These are phyloP conservation scores for Eucalyptus decipiens DNA, from an alignment of 345 rosid genomes.

Conservation along the genomic window DNA sequence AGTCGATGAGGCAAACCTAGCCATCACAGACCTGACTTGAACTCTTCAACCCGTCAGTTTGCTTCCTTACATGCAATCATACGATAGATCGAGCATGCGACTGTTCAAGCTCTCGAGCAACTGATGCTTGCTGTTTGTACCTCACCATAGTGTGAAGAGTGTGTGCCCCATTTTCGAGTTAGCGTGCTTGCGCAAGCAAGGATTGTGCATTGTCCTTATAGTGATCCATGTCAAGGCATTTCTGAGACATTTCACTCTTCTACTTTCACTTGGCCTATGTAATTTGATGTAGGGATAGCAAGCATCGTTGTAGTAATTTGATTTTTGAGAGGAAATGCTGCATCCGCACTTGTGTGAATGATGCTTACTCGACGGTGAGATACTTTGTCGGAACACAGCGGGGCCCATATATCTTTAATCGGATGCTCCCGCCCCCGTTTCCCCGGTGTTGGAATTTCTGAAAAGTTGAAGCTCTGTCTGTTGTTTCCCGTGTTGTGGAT, in stretches of 20 bases:
- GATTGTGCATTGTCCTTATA: background rate
- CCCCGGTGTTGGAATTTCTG: background rate
- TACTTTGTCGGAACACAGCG: background rate
- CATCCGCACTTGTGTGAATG: background rate
- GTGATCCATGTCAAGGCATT: background rate
- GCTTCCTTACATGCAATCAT: constrained; percentile 12
- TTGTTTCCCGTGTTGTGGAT: background rate
- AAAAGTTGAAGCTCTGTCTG: background rate
- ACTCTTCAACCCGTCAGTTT: constrained; percentile 37
- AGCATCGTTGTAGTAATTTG: background rate
- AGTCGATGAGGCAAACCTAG: constrained; percentile 37
- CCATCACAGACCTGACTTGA: constrained; percentile 15
- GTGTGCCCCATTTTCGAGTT: background rate
- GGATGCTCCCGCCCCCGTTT: background rate
- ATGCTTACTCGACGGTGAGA: background rate
- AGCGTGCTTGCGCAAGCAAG: background rate
- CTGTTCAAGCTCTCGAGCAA: background rate
- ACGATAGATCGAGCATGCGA: background rate
- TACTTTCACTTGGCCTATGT: background rate
- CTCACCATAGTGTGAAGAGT: constrained; percentile 25
- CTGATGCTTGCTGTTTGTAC: constrained; percentile 3
- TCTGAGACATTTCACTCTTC: background rate
- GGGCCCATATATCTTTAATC: background rate
- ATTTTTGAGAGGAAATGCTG: background rate
- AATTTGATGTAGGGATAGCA: background rate